Percentiles rank a stretch among this genome's conserved stretches.
Conservation (phyloP, 192 early-diverging fungal genomes). For the Backusella luteola region DNA sequence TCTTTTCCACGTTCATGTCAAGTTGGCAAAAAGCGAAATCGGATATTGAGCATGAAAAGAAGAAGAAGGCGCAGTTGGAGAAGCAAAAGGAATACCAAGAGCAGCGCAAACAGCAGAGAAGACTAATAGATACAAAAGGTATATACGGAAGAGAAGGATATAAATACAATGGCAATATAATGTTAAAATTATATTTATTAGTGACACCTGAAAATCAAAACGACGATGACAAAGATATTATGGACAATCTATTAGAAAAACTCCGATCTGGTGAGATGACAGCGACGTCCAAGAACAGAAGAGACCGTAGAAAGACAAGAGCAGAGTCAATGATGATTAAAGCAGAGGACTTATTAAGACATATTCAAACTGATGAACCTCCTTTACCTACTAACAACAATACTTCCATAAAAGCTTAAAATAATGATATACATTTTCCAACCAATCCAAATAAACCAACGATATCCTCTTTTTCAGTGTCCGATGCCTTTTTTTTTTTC, state of each 20-base stretch:
- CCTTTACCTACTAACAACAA: neutral
- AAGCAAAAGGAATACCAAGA: slow-evolving; percentile 28
- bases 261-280: slow-evolving; percentile 64
- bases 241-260: slow-evolving; percentile 73
- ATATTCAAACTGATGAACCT: slow-evolving; percentile 41
- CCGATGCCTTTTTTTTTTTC: neutral
- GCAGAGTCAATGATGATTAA: slow-evolving; percentile 37
- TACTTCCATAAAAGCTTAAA: neutral
- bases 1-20: slow-evolving; percentile 78
- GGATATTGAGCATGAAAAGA: slow-evolving; percentile 37
- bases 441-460: slow-evolving; percentile 1
- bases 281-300: slow-evolving; percentile 36
- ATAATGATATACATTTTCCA: neutral
- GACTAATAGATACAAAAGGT: slow-evolving; percentile 17
- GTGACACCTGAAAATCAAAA: slow-evolving; percentile 34
- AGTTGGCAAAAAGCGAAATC: slow-evolving; percentile 61
- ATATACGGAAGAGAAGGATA: neutral
- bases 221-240: slow-evolving; percentile 68
- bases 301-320: slow-evolving; percentile 27
- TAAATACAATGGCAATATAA: neutral
- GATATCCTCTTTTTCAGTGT: slow-evolving; percentile 7
- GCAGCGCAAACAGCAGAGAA: slow-evolving; percentile 16
- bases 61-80: slow-evolving; percentile 43
- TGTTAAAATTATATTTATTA: slow-evolving; percentile 8
- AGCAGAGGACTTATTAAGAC: slow-evolving; percentile 41